A percentile compares a stretch with the other conserved stretches of the same genome.
phyloP scores from a whole-genome alignment of 2,329 filamentous ascomycete genomes.

The Cercospora zeae-maydis region DNA sequence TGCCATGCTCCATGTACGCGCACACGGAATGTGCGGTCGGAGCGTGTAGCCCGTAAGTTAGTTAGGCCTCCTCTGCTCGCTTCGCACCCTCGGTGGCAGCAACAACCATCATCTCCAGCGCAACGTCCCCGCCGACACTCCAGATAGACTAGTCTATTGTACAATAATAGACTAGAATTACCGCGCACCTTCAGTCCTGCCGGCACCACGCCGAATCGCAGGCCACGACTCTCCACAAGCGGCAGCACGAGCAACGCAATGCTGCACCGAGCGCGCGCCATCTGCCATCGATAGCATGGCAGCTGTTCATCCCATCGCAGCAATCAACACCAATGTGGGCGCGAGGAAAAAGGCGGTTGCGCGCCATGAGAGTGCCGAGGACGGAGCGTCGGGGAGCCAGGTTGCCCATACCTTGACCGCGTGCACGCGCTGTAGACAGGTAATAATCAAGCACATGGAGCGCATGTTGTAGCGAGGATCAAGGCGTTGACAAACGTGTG shows the following conservation, averaged over 20 bases:
- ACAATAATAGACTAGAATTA: too few species aligned
- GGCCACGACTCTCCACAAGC: background rate
- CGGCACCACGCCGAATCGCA: background rate
- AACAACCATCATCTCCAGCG: background rate
- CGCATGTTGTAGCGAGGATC: background rate
- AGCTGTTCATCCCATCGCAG: conserved; percentile 7
- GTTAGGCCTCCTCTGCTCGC: background rate
- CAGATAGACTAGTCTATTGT: too few species aligned
- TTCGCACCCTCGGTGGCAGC: background rate
- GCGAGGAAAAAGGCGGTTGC: conserved; percentile 27
- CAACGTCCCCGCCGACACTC: background rate
- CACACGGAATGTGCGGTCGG: background rate
- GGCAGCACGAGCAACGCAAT: background rate
- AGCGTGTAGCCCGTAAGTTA: too few species aligned
- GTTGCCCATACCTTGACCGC: conserved; percentile 77
- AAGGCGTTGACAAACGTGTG: conserved; percentile 15
- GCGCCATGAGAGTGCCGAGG: conserved; percentile 25
- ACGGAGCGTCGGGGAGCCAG: conserved; percentile 49
- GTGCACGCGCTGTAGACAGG: conserved; percentile 75
- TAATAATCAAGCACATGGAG: conserved; percentile 44
- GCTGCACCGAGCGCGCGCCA: background rate
- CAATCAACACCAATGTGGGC: conserved; percentile 14
- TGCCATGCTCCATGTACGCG: background rate
- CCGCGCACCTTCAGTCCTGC: too few species aligned
- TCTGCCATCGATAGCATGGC: conserved; percentile 9